Percentiles rank a stretch among this genome's conserved stretches.
Evolutionary conservation across 2,329 filamentous ascomycete genomes (phyloP).

Genomic region (Colletotrichum gigasporum): DNA sequence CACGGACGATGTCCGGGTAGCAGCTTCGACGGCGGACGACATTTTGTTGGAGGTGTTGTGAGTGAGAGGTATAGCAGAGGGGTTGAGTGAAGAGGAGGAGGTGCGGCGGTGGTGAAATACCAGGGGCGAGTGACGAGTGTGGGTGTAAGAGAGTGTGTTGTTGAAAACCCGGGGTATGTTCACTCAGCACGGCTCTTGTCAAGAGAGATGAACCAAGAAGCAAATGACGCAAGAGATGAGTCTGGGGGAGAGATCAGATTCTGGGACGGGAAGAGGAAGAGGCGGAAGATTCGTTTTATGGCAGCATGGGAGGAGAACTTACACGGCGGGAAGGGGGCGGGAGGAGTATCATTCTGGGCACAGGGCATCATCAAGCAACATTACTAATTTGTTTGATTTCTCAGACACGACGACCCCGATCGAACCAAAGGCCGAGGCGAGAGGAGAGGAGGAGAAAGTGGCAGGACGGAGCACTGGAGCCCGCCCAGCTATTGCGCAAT

Average conservation of each 20-base stretch:
- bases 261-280: not conserved
- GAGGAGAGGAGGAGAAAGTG: not conserved
- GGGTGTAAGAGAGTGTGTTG: slow-evolving; percentile 15
- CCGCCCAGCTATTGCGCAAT: slow-evolving; percentile 46
- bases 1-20: slow-evolving; percentile 49
- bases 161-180: slow-evolving; percentile 29
- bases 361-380: slow-evolving; percentile 32
- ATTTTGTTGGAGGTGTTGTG: slow-evolving; percentile 47
- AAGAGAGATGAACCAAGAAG: slow-evolving; percentile 8
- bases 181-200: slow-evolving; percentile 12
- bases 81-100: slow-evolving; percentile 8
- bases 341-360: slow-evolving; percentile 21
- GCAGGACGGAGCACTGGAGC: slow-evolving; percentile 4
- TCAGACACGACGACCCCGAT: slow-evolving; percentile 10
- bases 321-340: slow-evolving; percentile 29
- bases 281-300: slow-evolving; percentile 30
- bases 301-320: slow-evolving; percentile 12
- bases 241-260: slow-evolving; percentile 8
- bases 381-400: slow-evolving; percentile 32
- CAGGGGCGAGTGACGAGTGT: slow-evolving; percentile 12
- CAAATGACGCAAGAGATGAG: slow-evolving; percentile 32
- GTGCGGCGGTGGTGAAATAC: not conserved
- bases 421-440: slow-evolving; percentile 22
- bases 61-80: slow-evolving; percentile 13
- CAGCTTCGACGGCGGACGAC: slow-evolving; percentile 40